Percentiles rank a stretch among this genome's conserved stretches.
Conservation (phyloP, 2,329 filamentous ascomycete species). For the Tolypocladium ophioglossoides region DNA sequence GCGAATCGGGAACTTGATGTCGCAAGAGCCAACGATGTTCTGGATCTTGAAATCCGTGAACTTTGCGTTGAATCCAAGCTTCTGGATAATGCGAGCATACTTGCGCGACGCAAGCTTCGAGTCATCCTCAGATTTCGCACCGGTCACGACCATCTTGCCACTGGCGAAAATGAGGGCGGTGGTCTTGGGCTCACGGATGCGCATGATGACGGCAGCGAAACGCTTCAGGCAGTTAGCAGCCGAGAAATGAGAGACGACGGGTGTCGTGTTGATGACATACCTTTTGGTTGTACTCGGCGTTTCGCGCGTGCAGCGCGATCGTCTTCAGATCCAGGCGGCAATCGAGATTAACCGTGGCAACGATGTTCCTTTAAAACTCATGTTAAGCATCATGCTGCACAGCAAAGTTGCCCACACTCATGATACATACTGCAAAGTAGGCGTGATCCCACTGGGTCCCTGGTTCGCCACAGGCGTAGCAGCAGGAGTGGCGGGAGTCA, state of each 20-base stretch:
- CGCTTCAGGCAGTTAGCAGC: conserved; percentile 44
- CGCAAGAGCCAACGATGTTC: conserved; percentile 97
- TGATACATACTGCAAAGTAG: conserved; percentile 90
- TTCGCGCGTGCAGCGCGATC: conserved; percentile 93
- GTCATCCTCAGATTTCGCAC: conserved; percentile 95
- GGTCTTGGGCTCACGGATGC: conserved; percentile 97
- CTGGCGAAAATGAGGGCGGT: conserved; percentile 96
- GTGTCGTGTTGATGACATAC: conserved; percentile 40
- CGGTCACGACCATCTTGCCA: conserved; percentile 99
- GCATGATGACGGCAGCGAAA: conserved; percentile 99
- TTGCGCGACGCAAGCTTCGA: conserved; percentile 95
- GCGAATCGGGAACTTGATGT: conserved; percentile 98
- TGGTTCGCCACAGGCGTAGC: conserved; percentile 78
- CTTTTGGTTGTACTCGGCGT: conserved; percentile 98
- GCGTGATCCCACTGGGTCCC: conserved; percentile 80
- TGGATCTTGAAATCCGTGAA: conserved; percentile 99
- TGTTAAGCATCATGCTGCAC: conserved; percentile 42
- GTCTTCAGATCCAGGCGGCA: conserved; percentile 98
- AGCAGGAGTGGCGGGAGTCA: conserved; percentile 82
- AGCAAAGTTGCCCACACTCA: conserved; percentile 16
- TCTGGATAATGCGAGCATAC: conserved; percentile 98
- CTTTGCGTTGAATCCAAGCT: conserved; percentile 98
- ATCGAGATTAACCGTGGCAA: conserved; percentile 96
- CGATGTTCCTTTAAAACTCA: conserved; percentile 72
- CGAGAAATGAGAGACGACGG: background rate